These are phyloP conservation scores for Starmerella gropengiesseri DNA, from an alignment of 805 yeast genomes.

Conservation along the genomic window DNA sequence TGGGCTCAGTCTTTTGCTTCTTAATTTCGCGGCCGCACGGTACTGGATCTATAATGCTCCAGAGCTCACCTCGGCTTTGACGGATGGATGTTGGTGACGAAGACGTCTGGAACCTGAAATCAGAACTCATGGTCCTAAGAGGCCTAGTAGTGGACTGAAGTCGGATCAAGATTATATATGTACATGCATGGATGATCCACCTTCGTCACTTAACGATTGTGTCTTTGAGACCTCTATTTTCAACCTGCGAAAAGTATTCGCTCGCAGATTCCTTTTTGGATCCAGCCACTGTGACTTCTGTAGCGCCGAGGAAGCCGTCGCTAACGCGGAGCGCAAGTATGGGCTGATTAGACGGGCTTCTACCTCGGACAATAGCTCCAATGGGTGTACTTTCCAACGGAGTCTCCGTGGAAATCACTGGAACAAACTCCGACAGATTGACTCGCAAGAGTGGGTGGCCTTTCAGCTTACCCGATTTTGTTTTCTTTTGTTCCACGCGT, in stretches of 20 bases:
- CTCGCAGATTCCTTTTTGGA: slow-evolving; percentile 16
- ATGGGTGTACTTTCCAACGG: not conserved
- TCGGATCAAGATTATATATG: no score
- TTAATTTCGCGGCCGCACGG: no score
- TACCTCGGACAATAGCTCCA: slow-evolving; percentile 5
- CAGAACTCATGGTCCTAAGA: no score
- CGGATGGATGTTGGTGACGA: no score
- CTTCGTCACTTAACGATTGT: not conserved
- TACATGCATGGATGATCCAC: no score
- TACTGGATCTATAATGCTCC: no score
- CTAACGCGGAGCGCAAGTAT: slow-evolving; percentile 16
- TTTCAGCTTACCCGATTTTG: slow-evolving; percentile 10
- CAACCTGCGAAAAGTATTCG: slow-evolving; percentile 9
- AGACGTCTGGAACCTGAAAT: no score
- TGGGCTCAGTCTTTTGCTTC: no score
- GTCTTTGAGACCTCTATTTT: slow-evolving; percentile 8
- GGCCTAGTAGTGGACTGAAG: no score
- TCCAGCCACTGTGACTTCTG: slow-evolving; percentile 21
- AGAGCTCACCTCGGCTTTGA: no score
- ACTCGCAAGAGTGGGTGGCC: slow-evolving; percentile 15
- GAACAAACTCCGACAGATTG: slow-evolving; percentile 15
- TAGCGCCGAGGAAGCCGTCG: slow-evolving; percentile 23
- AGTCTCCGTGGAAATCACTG: not conserved
- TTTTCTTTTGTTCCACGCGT: slow-evolving; percentile 4
- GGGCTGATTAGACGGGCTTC: not conserved